A percentile compares a stretch with the other conserved stretches of the same genome.
These are phyloP conservation scores for Nannochloropsis granulata DNA, from an alignment of 108 stramenopile species.

Conservation along the genomic window DNA sequence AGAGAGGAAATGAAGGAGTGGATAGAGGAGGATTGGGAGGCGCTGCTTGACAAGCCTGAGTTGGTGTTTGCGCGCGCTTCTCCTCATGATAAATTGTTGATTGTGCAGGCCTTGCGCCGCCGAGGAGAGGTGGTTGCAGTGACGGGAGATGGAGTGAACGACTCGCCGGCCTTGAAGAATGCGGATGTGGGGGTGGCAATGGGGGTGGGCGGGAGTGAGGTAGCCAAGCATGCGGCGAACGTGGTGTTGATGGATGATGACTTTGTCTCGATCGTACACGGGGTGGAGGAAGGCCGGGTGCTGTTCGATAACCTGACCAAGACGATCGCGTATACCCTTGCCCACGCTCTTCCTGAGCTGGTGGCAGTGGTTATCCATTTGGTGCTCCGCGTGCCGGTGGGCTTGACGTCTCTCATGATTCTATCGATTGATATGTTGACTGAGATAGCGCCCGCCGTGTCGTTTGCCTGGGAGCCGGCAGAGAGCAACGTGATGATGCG, in stretches of 20 bases:
- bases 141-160: conserved; percentile 99
- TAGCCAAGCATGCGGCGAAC: conserved; percentile 85
- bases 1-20: no score
- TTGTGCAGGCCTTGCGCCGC: conserved; percentile 55
- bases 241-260: conserved; percentile 97
- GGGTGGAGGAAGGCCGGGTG: conserved; percentile 51
- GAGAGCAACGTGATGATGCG: conserved; percentile 49
- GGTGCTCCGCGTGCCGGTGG: conserved; percentile 41
- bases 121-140: conserved; percentile 66
- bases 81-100: conserved; percentile 51
- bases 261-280: conserved; percentile 82
- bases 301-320: conserved; percentile 65
- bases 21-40: conserved; percentile 40
- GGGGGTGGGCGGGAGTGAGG: conserved; percentile 93
- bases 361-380: conserved; percentile 37
- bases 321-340: conserved; percentile 46
- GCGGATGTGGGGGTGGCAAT: conserved; percentile 98
- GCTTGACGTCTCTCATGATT: conserved; percentile 46
- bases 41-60: conserved; percentile 31
- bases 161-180: conserved; percentile 89
- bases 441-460: conserved; percentile 50
- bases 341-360: conserved; percentile 42
- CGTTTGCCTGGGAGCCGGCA: conserved; percentile 46
- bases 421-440: conserved; percentile 51
- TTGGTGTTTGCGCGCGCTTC: conserved; percentile 49